Percentiles rank a stretch among this genome's conserved stretches.
Conservation (phyloP, 176 grass and related monocot genomes). For the Aegilops bicornis region DNA sequence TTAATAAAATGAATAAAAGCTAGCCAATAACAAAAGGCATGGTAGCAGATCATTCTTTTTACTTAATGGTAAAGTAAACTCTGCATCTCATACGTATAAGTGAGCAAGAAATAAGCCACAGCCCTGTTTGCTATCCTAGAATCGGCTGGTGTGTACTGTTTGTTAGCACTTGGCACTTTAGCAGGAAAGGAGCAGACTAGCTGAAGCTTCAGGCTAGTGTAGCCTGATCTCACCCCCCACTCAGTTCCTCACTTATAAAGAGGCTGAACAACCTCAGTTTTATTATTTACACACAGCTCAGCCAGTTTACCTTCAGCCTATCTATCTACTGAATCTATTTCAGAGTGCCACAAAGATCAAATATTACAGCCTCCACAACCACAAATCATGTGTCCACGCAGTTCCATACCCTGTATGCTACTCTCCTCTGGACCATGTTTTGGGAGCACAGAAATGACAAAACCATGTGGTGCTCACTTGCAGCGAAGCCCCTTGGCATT, state of each 20-base stretch:
- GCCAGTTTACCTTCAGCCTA: not conserved
- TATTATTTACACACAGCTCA: not conserved
- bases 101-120: not conserved
- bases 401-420: not conserved
- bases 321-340: not conserved
- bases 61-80: not conserved
- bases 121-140: not conserved
- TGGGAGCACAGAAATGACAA: not conserved
- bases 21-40: not conserved
- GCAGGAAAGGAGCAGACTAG: not conserved
- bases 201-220: not conserved
- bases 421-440: not conserved
- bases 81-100: not conserved
- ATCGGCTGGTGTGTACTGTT: not conserved
- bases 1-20: not conserved
- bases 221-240: not conserved
- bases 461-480: constrained; percentile 19
- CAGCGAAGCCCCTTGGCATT: not conserved
- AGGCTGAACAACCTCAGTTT: not conserved
- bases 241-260: not conserved
- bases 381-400: too few species aligned
- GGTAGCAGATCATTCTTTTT: not conserved
- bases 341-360: not conserved
- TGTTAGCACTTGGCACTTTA: not conserved
- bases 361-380: not conserved